phyloP scores from a whole-genome alignment of 1,284 basidiomycete species.

The Puccinia horiana region DNA sequence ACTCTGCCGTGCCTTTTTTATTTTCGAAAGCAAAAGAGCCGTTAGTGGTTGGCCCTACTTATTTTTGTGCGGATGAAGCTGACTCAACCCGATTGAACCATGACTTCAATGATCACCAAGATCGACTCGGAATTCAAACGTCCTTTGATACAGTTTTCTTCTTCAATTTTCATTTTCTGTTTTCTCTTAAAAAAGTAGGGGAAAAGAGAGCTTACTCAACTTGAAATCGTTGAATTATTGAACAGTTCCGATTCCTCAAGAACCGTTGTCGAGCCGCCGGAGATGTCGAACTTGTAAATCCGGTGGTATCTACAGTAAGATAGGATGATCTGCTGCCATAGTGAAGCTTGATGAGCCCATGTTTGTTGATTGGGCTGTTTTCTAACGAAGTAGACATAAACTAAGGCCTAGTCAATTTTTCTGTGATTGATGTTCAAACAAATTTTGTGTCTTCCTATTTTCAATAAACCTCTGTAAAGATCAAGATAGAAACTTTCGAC shows the following conservation, averaged over 20 bases:
- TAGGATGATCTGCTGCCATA: conserved; percentile 45
- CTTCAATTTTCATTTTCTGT: not conserved
- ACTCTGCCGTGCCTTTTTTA: conserved; percentile 27
- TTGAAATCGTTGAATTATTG: conserved; percentile 16
- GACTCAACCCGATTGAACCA: conserved; percentile 34
- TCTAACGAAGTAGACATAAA: conserved; percentile 3
- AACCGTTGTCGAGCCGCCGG: not conserved
- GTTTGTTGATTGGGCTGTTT: conserved; percentile 47
- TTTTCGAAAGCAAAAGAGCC: not conserved
- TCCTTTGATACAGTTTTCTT: not conserved
- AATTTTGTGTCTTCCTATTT: not conserved
- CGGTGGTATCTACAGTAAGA: conserved; percentile 42
- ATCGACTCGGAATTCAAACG: conserved; percentile 22
- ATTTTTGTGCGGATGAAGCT: not conserved
- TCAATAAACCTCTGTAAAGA: not conserved
- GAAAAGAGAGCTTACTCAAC: conserved; percentile 21
- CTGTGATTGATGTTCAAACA: not conserved
- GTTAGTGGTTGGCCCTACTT: not conserved
- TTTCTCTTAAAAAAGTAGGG: not conserved
- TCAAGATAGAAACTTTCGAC: not conserved
- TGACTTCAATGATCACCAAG: conserved; percentile 6
- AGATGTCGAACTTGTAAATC: conserved; percentile 12
- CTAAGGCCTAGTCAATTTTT: not conserved
- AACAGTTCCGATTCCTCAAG: conserved; percentile 21
- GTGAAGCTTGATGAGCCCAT: conserved; percentile 32